phyloP scores from a whole-genome alignment of 2,329 filamentous ascomycete species.

The Colletotrichum musae region DNA sequence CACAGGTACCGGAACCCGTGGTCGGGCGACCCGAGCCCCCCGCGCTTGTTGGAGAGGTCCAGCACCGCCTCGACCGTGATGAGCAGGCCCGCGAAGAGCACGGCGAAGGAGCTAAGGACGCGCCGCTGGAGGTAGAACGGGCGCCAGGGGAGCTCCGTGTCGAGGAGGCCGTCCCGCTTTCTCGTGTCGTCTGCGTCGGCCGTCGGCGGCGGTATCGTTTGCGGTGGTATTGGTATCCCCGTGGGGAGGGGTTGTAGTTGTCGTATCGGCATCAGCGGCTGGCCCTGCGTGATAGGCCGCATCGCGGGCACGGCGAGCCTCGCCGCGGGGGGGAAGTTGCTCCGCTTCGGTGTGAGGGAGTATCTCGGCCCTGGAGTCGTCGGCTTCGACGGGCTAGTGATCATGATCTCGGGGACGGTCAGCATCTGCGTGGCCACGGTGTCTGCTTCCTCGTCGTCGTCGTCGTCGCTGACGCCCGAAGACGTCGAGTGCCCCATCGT shows the following conservation, averaged over 20 bases:
- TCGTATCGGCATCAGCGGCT: neutral
- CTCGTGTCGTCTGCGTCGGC: constrained; percentile 2
- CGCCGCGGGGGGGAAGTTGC: constrained; percentile 3
- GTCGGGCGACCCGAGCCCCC: constrained; percentile 47
- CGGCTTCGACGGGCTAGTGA: constrained; percentile 28
- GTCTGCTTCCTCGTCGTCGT: neutral
- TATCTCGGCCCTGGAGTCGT: constrained; percentile 20
- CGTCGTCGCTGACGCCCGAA: neutral
- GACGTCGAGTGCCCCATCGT: neutral
- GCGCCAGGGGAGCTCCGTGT: constrained; percentile 51
- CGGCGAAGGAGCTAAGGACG: constrained; percentile 49
- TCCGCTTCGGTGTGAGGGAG: constrained; percentile 17
- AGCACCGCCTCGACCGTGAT: constrained; percentile 50
- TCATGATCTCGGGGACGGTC: constrained; percentile 32
- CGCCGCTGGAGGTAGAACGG: constrained; percentile 53
- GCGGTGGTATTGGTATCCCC: constrained; percentile 9
- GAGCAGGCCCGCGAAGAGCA: constrained; percentile 48
- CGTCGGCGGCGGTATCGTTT: neutral
- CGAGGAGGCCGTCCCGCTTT: constrained; percentile 43
- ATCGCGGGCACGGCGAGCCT: constrained; percentile 19
- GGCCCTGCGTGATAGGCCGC: constrained; percentile 16
- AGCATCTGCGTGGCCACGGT: neutral
- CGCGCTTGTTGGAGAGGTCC: constrained; percentile 49
- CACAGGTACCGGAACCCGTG: constrained; percentile 52
- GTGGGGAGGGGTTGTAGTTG: neutral